A percentile compares a stretch with the other conserved stretches of the same genome.
phyloP scores from a whole-genome alignment of 129 eudicot species.

The carrot (Daucus carota) region DH1_v3.0 NC_030382.2:4593501-4594000 shows the following conservation, averaged over 20 bases:
- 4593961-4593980: not conserved
- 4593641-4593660: not conserved
- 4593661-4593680: not conserved
- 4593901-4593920: constrained; percentile 7
- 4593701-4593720: not conserved
- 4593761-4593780: not conserved
- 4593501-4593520: constrained; percentile 45
- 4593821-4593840: not conserved
- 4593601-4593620: not conserved
- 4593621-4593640: not conserved
- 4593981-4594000: not conserved
- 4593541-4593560: not conserved
- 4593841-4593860: not conserved
- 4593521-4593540: constrained; percentile 22
- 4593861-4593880: not conserved
- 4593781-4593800: not conserved
- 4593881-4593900: not conserved
- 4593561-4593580: constrained; percentile 34
- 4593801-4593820: not conserved
- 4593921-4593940: not conserved
- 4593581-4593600: constrained; percentile 64
- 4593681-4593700: not conserved
- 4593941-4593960: constrained; percentile 1
- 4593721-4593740: too few species aligned
- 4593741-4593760: not conserved